phyloP scores from a whole-genome alignment of 331 rosid species.

The Pyracantha coccinea region DNA sequence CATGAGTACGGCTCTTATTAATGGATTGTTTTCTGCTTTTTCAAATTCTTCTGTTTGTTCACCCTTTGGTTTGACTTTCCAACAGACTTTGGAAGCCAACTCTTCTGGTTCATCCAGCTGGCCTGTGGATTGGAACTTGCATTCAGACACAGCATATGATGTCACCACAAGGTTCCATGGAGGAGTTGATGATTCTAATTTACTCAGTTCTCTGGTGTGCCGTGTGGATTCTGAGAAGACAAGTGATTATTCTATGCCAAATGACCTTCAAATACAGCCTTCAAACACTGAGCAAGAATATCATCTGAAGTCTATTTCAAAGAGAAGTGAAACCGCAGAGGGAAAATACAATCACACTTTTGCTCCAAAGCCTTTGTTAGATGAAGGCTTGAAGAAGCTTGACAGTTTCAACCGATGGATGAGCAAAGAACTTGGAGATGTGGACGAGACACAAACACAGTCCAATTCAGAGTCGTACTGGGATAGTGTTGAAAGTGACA shows the following conservation, averaged over 20 bases:
- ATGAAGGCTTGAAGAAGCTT: constrained; percentile 58
- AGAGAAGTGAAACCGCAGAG: constrained; percentile 30
- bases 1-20: background rate
- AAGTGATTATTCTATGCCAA: constrained; percentile 20
- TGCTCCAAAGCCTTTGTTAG: constrained; percentile 33
- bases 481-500: constrained; percentile 58
- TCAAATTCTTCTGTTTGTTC: constrained; percentile 9
- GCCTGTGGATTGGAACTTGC: constrained; percentile 31
- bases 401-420: constrained; percentile 89
- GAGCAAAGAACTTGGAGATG: constrained; percentile 74
- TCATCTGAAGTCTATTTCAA: constrained; percentile 23
- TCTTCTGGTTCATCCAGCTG: constrained; percentile 22
- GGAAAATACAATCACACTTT: constrained; percentile 26
- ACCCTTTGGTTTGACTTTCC: constrained; percentile 11
- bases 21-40: background rate
- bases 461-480: constrained; percentile 49
- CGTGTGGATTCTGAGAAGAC: constrained; percentile 16
- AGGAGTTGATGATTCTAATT: constrained; percentile 28
- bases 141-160: constrained; percentile 20
- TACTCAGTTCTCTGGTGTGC: constrained; percentile 15
- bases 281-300: constrained; percentile 18
- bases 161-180: constrained; percentile 19
- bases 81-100: constrained; percentile 37
- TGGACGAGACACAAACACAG: constrained; percentile 48
- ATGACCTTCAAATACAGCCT: constrained; percentile 24